Conservation (phyloP, 805 yeast genomes). For the Wickerhamiella vanderwaltii region DNA sequence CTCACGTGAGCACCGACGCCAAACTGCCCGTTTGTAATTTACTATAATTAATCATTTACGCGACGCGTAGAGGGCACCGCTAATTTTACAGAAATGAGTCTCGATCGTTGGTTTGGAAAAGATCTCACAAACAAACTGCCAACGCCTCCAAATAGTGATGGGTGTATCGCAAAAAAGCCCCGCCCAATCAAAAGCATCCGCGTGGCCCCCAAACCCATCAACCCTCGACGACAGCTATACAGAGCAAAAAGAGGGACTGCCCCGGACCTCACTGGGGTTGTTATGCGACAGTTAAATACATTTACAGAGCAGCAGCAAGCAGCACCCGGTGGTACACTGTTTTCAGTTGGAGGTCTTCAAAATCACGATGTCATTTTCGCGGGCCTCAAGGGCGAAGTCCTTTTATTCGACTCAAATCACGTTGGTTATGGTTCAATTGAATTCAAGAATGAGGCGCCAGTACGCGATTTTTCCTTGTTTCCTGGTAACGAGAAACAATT, state of each 20-base stretch:
- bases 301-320: neutral
- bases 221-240: neutral
- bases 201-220: neutral
- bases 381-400: slow-evolving; percentile 2
- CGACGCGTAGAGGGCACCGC: no score
- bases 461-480: neutral
- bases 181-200: neutral
- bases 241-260: neutral
- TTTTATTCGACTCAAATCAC: slow-evolving; percentile 1
- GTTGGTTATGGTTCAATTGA: neutral
- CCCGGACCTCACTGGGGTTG: neutral
- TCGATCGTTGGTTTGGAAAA: slow-evolving; percentile 11
- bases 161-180: neutral
- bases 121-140: slow-evolving; percentile 6
- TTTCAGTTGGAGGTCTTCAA: neutral
- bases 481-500: neutral
- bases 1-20: no score
- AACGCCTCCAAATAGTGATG: slow-evolving; percentile 4
- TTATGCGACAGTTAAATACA: neutral
- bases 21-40: no score
- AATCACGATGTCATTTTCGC: slow-evolving; percentile 2
- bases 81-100: slow-evolving; percentile 8
- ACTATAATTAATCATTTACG: no score
- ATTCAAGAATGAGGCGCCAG: neutral
- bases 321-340: neutral